Evolutionary conservation across 495 filamentous ascomycete genomes (phyloP).

Genomic region (Penicillium steckii): DNA sequence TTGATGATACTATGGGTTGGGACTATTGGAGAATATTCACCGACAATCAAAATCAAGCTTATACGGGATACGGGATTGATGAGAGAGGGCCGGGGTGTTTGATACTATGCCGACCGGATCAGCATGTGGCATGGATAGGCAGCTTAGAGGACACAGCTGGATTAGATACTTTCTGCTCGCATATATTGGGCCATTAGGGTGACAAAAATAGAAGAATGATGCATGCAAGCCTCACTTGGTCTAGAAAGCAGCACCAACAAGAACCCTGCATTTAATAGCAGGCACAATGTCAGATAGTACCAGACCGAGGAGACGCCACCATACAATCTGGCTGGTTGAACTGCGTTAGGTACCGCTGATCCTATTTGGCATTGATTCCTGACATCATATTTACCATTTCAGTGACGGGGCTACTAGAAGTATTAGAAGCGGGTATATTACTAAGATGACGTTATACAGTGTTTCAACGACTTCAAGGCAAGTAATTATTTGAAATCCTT

Average conservation of each 20-base stretch:
- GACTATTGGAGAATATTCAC: conserved; percentile 28
- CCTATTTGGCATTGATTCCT: neutral
- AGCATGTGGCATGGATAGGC: conserved; percentile 28
- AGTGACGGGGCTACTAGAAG: neutral
- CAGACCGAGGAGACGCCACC: neutral
- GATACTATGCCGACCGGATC: conserved; percentile 30
- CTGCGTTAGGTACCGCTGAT: neutral
- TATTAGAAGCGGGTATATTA: neutral
- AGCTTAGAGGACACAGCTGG: conserved; percentile 12
- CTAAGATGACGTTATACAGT: neutral
- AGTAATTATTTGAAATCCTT: neutral
- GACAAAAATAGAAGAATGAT: neutral
- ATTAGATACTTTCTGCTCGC: conserved; percentile 13
- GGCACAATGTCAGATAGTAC: neutral
- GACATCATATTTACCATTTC: neutral
- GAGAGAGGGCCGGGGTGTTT: conserved; percentile 10
- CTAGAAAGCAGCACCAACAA: neutral
- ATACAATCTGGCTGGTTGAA: neutral
- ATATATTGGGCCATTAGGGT: neutral
- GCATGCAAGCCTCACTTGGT: neutral
- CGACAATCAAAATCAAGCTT: conserved; percentile 15
- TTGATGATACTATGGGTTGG: conserved; percentile 24
- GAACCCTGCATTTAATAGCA: neutral
- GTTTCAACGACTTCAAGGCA: neutral
- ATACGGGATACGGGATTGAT: conserved; percentile 18